phyloP scores from a whole-genome alignment of 2,329 filamentous ascomycete genomes.

The Trichoderma endophyticum region DNA sequence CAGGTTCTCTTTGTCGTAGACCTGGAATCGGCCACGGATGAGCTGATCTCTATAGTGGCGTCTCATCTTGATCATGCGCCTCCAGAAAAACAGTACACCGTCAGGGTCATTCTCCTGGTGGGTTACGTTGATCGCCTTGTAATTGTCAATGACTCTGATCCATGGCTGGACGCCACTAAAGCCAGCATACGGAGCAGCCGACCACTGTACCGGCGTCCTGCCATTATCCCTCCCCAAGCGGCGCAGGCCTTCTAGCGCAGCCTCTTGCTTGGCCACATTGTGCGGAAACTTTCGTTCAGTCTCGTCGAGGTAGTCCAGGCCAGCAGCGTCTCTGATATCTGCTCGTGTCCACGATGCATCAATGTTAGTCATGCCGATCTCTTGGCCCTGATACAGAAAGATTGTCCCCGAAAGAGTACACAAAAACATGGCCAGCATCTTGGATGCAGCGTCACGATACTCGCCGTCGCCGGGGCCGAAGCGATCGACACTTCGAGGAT shows the following conservation, averaged over 20 bases:
- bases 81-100: background rate
- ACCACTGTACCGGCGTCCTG: slow-evolving; percentile 66
- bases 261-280: slow-evolving; percentile 34
- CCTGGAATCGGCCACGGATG: background rate
- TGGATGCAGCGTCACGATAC: slow-evolving; percentile 44
- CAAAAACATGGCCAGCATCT: slow-evolving; percentile 52
- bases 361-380: slow-evolving; percentile 58
- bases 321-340: slow-evolving; percentile 32
- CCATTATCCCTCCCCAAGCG: slow-evolving; percentile 57
- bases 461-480: slow-evolving; percentile 44
- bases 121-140: slow-evolving; percentile 43
- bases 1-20: background rate
- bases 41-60: background rate
- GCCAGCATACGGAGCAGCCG: slow-evolving; percentile 53
- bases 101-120: background rate
- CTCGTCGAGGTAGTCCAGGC: background rate
- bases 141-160: slow-evolving; percentile 52
- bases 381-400: slow-evolving; percentile 59
- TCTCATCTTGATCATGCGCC: background rate
- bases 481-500: slow-evolving; percentile 54
- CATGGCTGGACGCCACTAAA: slow-evolving; percentile 59
- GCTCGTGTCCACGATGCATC: background rate
- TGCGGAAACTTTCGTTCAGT: background rate
- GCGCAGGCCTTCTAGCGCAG: slow-evolving; percentile 49
- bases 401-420: slow-evolving; percentile 50